Percentiles rank a stretch among this genome's conserved stretches.
phyloP scores from a whole-genome alignment of 208 protist species.

The Leishmania guyanensis region DNA sequence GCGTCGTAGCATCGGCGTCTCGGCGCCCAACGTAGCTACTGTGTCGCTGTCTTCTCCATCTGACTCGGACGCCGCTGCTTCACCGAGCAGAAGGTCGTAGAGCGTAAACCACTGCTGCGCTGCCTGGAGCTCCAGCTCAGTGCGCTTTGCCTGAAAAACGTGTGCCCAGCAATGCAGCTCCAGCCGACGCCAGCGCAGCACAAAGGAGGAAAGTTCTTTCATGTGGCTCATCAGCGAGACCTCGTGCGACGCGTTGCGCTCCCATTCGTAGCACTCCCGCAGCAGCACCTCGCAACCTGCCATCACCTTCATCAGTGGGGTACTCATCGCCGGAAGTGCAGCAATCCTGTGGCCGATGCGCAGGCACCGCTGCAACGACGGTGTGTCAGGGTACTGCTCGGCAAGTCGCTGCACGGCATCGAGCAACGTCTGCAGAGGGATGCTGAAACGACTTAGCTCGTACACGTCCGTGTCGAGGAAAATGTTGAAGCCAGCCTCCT shows the following conservation, averaged over 20 bases:
- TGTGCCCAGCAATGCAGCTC: slow-evolving; percentile 96
- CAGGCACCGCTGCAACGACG: slow-evolving; percentile 83
- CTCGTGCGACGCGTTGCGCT: slow-evolving; percentile 91
- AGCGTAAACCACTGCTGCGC: slow-evolving; percentile 78
- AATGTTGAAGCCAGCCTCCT: slow-evolving; percentile 83
- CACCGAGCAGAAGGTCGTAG: slow-evolving; percentile 66
- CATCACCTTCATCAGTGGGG: slow-evolving; percentile 95
- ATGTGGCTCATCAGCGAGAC: slow-evolving; percentile 93
- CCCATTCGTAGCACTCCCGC: slow-evolving; percentile 95
- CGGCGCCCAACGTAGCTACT: slow-evolving; percentile 25
- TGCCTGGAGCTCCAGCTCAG: slow-evolving; percentile 72
- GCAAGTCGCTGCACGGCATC: slow-evolving; percentile 71
- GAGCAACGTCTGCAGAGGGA: slow-evolving; percentile 67
- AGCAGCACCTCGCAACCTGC: slow-evolving; percentile 95
- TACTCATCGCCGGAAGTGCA: slow-evolving; percentile 77
- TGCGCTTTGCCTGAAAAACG: slow-evolving; percentile 84
- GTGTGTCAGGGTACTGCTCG: slow-evolving; percentile 90
- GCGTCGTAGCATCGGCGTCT: slow-evolving; percentile 20
- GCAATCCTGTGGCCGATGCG: slow-evolving; percentile 87
- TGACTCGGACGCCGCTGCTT: not conserved
- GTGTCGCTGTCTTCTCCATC: slow-evolving; percentile 3
- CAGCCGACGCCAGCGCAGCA: slow-evolving; percentile 96
- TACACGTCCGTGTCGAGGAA: slow-evolving; percentile 86
- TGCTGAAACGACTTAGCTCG: slow-evolving; percentile 78
- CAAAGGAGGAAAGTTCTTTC: slow-evolving; percentile 85